These are phyloP conservation scores for Zelonia costaricensis DNA, from an alignment of 208 protist genomes.

Conservation along the genomic window DNA sequence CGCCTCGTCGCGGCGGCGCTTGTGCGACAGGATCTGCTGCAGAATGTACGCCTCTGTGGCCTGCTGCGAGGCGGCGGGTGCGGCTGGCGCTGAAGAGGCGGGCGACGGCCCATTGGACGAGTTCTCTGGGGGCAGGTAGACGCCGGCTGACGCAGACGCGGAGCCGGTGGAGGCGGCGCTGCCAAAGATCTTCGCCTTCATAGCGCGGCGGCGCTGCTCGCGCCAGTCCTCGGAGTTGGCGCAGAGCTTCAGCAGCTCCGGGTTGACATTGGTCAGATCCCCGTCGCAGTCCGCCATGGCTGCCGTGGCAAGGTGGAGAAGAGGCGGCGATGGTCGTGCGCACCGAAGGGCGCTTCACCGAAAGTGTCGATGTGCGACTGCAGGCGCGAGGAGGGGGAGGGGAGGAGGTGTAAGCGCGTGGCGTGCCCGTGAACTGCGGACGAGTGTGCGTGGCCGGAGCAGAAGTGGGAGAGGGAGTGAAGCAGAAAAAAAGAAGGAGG, in stretches of 20 bases:
- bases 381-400: too few relatives aligned
- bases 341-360: too few relatives aligned
- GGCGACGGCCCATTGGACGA: conserved; percentile 1
- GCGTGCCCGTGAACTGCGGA: too few relatives aligned
- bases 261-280: conserved; percentile 70
- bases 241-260: conserved; percentile 59
- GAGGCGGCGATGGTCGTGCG: too few relatives aligned
- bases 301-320: too few relatives aligned
- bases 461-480: too few relatives aligned
- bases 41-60: conserved; percentile 61
- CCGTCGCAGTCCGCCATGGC: conserved; percentile 59
- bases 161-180: neutral
- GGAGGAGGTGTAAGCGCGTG: too few relatives aligned
- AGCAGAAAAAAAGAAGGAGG: too few relatives aligned
- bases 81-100: neutral
- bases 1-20: conserved; percentile 50
- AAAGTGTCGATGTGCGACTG: too few relatives aligned
- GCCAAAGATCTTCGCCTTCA: conserved; percentile 74
- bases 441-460: too few relatives aligned
- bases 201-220: conserved; percentile 71
- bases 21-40: conserved; percentile 63
- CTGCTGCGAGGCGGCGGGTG: conserved; percentile 7
- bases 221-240: conserved; percentile 71
- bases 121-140: conserved; percentile 11
- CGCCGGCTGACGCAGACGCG: neutral